phyloP scores from a whole-genome alignment of 2,329 filamentous ascomycete genomes.

The Fusarium acutatum region DNA sequence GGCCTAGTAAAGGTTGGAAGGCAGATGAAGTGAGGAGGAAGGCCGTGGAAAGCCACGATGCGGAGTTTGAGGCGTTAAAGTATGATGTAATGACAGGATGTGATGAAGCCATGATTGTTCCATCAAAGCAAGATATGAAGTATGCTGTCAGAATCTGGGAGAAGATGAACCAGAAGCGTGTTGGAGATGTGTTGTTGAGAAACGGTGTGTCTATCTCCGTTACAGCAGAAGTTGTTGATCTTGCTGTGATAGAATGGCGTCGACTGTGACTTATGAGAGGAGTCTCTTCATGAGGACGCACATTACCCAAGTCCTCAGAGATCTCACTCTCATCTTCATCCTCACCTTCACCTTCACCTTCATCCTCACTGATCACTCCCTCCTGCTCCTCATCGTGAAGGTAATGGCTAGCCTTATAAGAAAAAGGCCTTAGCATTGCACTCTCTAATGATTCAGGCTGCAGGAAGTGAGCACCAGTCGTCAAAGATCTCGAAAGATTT shows the following conservation, averaged over 20 bases:
- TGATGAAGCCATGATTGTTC: slow-evolving; percentile 81
- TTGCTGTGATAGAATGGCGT: slow-evolving; percentile 23
- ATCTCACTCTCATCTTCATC: slow-evolving; percentile 18
- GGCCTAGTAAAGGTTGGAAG: slow-evolving; percentile 78
- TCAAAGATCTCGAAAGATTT: slow-evolving; percentile 51
- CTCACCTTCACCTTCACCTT: slow-evolving; percentile 21
- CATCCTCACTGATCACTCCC: slow-evolving; percentile 4
- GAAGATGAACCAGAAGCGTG: slow-evolving; percentile 71
- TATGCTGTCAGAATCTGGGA: slow-evolving; percentile 64
- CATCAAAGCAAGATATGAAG: slow-evolving; percentile 74
- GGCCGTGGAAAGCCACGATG: slow-evolving; percentile 83
- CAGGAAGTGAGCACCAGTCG: slow-evolving; percentile 49
- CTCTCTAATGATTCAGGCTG: slow-evolving; percentile 54
- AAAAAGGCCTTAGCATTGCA: slow-evolving; percentile 48
- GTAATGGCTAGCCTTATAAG: slow-evolving; percentile 31
- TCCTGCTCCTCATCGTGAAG: slow-evolving; percentile 17
- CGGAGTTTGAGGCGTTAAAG: slow-evolving; percentile 79
- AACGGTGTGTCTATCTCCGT: slow-evolving; percentile 42
- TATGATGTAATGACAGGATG: slow-evolving; percentile 85
- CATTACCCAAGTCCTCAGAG: slow-evolving; percentile 6
- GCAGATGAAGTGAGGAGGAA: slow-evolving; percentile 81
- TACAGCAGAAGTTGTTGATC: slow-evolving; percentile 16
- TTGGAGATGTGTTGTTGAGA: slow-evolving; percentile 56
- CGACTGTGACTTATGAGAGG: slow-evolving; percentile 38
- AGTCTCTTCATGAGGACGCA: slow-evolving; percentile 35